Evolutionary conservation across 208 protist genomes (phyloP).

Genomic region (Trypanosoma melophagium): DNA sequence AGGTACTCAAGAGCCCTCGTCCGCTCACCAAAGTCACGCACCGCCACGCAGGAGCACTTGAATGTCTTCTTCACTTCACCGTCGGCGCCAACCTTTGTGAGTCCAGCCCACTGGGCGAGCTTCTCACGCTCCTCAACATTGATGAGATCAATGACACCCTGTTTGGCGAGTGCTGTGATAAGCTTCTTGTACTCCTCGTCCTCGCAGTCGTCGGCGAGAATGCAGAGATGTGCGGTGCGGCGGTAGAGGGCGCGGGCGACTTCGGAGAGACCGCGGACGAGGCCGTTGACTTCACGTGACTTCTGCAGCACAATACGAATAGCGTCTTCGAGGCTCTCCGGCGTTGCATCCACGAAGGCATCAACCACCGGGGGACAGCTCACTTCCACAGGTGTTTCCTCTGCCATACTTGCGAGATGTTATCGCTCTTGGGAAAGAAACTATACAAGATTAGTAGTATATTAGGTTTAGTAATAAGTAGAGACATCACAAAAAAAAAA

Average conservation of each 20-base stretch:
- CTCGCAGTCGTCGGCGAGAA: conserved; percentile 91
- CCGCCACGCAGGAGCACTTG: conserved; percentile 89
- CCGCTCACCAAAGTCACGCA: conserved; percentile 88
- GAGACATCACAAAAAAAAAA: no score
- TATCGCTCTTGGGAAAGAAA: conserved; percentile 19
- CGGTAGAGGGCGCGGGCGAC: conserved; percentile 84
- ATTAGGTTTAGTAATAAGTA: no score
- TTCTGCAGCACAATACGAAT: conserved; percentile 87
- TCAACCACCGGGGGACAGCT: conserved; percentile 24
- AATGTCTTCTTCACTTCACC: conserved; percentile 79
- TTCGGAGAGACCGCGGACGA: conserved; percentile 87
- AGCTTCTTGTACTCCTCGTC: conserved; percentile 93
- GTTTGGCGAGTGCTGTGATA: conserved; percentile 76
- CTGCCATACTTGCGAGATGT: conserved; percentile 61
- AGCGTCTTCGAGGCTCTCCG: conserved; percentile 80
- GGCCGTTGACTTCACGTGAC: conserved; percentile 83
- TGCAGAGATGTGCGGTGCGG: conserved; percentile 81
- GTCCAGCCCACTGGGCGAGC: conserved; percentile 82
- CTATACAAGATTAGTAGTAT: no score
- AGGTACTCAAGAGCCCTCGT: conserved; percentile 84
- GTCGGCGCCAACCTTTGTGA: conserved; percentile 48
- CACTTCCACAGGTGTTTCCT: conserved; percentile 61
- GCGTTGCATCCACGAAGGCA: conserved; percentile 56
- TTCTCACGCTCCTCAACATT: conserved; percentile 84
- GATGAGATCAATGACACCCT: conserved; percentile 87